Evolutionary conservation across 208 protist genomes (phyloP).

Genomic region (Tritrichomonas foetus): DNA sequence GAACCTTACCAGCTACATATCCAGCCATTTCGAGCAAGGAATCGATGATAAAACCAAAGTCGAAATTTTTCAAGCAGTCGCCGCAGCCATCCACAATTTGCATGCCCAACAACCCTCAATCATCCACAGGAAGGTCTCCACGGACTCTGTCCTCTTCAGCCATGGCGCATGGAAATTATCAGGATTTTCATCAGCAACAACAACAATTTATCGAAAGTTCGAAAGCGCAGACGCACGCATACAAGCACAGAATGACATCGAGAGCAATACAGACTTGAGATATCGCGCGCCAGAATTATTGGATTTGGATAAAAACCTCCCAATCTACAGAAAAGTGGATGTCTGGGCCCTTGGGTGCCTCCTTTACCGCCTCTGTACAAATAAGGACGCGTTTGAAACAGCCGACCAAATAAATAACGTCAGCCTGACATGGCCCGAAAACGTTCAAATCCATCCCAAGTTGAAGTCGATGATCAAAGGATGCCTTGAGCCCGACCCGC

Average conservation of each 20-base stretch:
- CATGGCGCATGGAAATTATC: slow-evolving; percentile 1
- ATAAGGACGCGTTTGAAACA: too few relatives aligned
- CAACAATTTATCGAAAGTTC: too few relatives aligned
- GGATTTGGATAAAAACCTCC: neutral
- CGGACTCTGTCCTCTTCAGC: neutral
- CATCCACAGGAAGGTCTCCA: neutral
- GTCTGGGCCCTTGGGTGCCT: neutral
- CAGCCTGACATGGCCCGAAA: neutral
- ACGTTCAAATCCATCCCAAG: neutral
- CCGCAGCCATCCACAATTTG: neutral
- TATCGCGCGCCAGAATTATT: neutral
- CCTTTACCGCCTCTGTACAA: neutral
- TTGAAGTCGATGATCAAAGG: neutral
- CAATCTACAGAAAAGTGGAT: neutral
- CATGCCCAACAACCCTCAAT: neutral
- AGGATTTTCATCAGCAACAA: neutral
- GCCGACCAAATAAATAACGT: neutral
- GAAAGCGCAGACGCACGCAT: neutral
- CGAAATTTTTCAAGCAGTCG: neutral
- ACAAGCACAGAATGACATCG: neutral
- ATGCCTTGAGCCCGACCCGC: neutral
- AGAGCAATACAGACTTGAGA: neutral
- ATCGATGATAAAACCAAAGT: neutral
- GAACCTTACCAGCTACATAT: neutral
- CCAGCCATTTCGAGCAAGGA: neutral